These are phyloP conservation scores for Alternaria novae-zelandiae DNA, from an alignment of 2,329 filamentous ascomycete species.

Conservation along the genomic window DNA sequence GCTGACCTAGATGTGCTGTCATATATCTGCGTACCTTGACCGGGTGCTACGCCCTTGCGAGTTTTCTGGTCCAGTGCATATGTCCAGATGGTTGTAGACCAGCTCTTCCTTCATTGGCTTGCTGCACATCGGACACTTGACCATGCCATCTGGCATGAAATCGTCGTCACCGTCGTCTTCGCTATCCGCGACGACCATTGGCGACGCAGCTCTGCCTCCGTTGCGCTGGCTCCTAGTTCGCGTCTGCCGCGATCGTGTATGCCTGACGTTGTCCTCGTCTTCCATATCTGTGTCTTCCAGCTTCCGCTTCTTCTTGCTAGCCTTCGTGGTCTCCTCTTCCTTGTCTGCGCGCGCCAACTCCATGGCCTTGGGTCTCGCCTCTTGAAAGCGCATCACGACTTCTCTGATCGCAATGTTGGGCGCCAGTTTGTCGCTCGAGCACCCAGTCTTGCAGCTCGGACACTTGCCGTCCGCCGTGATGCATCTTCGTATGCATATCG, in stretches of 20 bases:
- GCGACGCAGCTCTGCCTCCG: slow-evolving; percentile 34
- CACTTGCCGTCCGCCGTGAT: slow-evolving; percentile 85
- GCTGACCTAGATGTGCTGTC: not conserved
- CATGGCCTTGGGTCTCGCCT: slow-evolving; percentile 67
- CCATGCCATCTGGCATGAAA: slow-evolving; percentile 69
- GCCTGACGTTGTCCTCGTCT: slow-evolving; percentile 42
- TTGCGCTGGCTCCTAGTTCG: slow-evolving; percentile 47
- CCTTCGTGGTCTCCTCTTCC: slow-evolving; percentile 17
- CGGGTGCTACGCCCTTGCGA: slow-evolving; percentile 37
- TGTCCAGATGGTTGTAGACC: slow-evolving; percentile 83
- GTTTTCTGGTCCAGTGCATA: slow-evolving; percentile 56
- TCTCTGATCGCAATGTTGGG: slow-evolving; percentile 87
- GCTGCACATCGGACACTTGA: slow-evolving; percentile 82
- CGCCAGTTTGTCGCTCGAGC: slow-evolving; percentile 84
- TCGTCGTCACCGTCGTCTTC: slow-evolving; percentile 55
- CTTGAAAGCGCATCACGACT: slow-evolving; percentile 78
- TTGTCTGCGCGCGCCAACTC: slow-evolving; percentile 65
- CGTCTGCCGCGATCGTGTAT: slow-evolving; percentile 45
- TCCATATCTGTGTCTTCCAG: slow-evolving; percentile 58
- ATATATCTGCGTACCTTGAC: slow-evolving; percentile 33
- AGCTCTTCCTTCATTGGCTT: slow-evolving; percentile 78
- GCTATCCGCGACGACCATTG: slow-evolving; percentile 47
- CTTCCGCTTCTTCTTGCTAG: slow-evolving; percentile 56
- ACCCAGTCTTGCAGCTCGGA: slow-evolving; percentile 77
- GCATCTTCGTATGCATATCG: slow-evolving; percentile 87